phyloP scores from a whole-genome alignment of 768 basidiomycete genomes.

The Ramaria rubella region DNA sequence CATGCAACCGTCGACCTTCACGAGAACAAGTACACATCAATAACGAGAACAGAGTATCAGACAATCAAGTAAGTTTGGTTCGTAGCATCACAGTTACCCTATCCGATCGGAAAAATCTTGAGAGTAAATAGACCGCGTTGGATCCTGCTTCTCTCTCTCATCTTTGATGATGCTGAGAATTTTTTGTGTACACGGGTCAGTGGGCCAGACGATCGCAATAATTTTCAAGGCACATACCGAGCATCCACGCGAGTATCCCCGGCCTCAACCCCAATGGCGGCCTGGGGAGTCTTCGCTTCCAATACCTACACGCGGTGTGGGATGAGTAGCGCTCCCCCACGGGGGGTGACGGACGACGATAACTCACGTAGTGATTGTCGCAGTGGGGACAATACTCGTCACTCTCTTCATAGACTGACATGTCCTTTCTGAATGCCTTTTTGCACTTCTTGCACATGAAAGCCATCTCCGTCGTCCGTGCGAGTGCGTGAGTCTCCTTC shows the following conservation, averaged over 20 bases:
- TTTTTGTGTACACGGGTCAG: conserved; percentile 1
- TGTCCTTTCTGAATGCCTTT: conserved; percentile 96
- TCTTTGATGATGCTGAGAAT: conserved; percentile 77
- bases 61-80: background rate
- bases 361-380: conserved; percentile 94
- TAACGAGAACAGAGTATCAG: background rate
- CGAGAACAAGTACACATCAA: background rate
- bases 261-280: conserved; percentile 80
- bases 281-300: conserved; percentile 86
- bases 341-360: background rate
- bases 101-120: conserved; percentile 42
- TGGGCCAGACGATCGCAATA: background rate
- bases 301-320: conserved; percentile 54
- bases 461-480: conserved; percentile 75
- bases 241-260: conserved; percentile 87
- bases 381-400: conserved; percentile 98
- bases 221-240: conserved; percentile 44
- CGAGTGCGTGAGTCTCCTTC: conserved; percentile 61
- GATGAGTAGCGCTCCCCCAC: background rate
- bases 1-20: too few species aligned
- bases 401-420: conserved; percentile 86
- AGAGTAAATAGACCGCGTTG: conserved; percentile 43
- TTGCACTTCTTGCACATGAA: conserved; percentile 88
- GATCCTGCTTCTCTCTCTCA: conserved; percentile 58
- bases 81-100: conserved; percentile 23